These are phyloP conservation scores for Boletus pseudopeckii DNA, from an alignment of 768 basidiomycete species.

Conservation along the genomic window DNA sequence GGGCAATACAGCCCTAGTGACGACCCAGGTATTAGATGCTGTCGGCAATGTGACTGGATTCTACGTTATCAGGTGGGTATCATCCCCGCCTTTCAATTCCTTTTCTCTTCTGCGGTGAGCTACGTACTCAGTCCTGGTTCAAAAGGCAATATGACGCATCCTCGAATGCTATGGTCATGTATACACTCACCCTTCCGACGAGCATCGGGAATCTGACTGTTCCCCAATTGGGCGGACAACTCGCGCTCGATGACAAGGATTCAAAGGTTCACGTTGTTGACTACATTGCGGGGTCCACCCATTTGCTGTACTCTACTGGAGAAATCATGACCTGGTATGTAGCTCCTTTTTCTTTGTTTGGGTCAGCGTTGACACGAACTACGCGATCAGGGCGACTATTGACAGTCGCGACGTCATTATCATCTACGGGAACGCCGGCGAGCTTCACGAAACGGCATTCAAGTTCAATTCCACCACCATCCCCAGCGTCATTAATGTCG, in stretches of 20 bases:
- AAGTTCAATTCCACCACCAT: conserved; percentile 28
- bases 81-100: not conserved
- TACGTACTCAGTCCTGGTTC: not conserved
- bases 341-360: not conserved
- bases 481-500: conserved; percentile 20
- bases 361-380: not conserved
- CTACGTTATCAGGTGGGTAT: conserved; percentile 33
- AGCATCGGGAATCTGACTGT: conserved; percentile 42
- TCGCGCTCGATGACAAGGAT: conserved; percentile 48
- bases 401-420: conserved; percentile 47
- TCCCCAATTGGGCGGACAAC: conserved; percentile 42
- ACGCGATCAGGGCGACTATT: conserved; percentile 40
- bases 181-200: conserved; percentile 43
- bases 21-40: conserved; percentile 46
- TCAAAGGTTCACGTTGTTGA: conserved; percentile 52
- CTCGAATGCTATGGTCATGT: conserved; percentile 18
- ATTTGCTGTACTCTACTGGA: conserved; percentile 45
- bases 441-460: conserved; percentile 50
- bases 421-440: conserved; percentile 45
- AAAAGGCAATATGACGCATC: conserved; percentile 15
- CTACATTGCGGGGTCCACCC: conserved; percentile 43
- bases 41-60: conserved; percentile 48
- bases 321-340: conserved; percentile 48
- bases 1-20: conserved; percentile 45
- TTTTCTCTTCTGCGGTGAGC: not conserved